Base-by-base conservation (phyloP, 169 alveolate species). In the Miamiensis avidus region DNA sequence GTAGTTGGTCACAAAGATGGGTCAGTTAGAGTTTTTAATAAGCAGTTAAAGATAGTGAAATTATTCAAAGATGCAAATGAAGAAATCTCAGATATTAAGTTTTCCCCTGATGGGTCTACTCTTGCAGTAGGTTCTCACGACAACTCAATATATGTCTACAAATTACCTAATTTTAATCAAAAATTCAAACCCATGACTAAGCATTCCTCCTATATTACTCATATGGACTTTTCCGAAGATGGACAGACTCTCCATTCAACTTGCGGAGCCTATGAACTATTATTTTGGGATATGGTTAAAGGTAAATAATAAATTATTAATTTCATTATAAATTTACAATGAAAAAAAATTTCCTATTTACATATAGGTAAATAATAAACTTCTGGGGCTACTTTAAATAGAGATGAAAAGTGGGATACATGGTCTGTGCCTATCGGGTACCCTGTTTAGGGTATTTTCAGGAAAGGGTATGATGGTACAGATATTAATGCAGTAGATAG, bases 371-470 rank as follows among this genome's bases (percentile, higher is more conserved):
- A n/a, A n/a, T 86, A 86, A 75, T 65, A 79, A 4, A 92, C 95
- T 31, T 79, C 89, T 25, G 97, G 97, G 34, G 95, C 94, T 32
- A 86, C 95, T n/a, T 82, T 85, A 69, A 87, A 89, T 31, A 92
- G 89, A 79, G 97, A 96, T 90, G 96, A 93, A 75, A 79, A 85
- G 30, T 96, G 98, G 97, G 85, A 84, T 31, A 91, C 97, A 25
- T 96, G 98, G 98, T 91, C 95, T 33, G 91, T 89, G 15, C 90
- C 93, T 74, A 86, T 96, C 30, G 98, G 97, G 30, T 96, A 97
- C 97, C 97, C 97, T 26, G 97, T 94, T 31, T 86, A 94, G 84
- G 98, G 97, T 0, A 94, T 96, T n/a, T 96, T 96, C 96, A 96
- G 97, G 16, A 96, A 91, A 88, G 92, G 96, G 25, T 95, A 92